Base-by-base conservation (phyloP, 2,329 filamentous ascomycete species). In the Boeremia exigua region DNA sequence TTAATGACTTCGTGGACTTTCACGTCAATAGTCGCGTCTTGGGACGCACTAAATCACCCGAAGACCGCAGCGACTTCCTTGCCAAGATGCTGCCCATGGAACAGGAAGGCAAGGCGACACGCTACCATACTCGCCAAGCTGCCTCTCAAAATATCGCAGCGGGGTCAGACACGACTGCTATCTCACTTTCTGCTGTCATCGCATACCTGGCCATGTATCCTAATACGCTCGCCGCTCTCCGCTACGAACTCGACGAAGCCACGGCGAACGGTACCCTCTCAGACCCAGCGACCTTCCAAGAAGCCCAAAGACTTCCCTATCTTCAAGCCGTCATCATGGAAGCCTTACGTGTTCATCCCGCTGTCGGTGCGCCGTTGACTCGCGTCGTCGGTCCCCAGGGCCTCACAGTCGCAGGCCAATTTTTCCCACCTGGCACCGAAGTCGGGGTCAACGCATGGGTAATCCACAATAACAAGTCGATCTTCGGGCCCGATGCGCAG, bases 391-490 rank as follows among this genome's bases (percentile, higher is more conserved):
- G 77, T 0, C 28, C 56, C 12, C 56, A 50, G 17, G 70, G 70
- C 6, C 60, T 59, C 6, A 56, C 46, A 4, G 38, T 71, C 52
- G 73, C 72, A 1, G 73, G 75, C 37, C 73, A 68, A 7, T 76
- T 72, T 52, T 78, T 82, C 48, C 75, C 80, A 0, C 71, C 72
- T 0, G 75, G 76, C 10, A 79, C 78, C 0, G 68, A 75, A 8
- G 74, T 82, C 4, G 79, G 79, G 7, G 69, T 79, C 32, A 81
- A 79, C 46, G 65, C 78, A 1, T 81, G 78, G 78, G 78, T 78
- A 0, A 51, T 79, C 0, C 78, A 82, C 44, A 63, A 70, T 33
- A 71, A 80, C 44, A 59, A 60, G 1, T 57, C 67, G 1, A 66
- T 81, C n/a, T 83, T 77, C 47, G 72, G 73, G 0, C 38, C 52